Percentiles rank a stretch among this genome's conserved stretches.
These are phyloP conservation scores for Amanita pseudoporphyria DNA, from an alignment of 768 basidiomycete genomes.

Conservation along the genomic window DNA sequence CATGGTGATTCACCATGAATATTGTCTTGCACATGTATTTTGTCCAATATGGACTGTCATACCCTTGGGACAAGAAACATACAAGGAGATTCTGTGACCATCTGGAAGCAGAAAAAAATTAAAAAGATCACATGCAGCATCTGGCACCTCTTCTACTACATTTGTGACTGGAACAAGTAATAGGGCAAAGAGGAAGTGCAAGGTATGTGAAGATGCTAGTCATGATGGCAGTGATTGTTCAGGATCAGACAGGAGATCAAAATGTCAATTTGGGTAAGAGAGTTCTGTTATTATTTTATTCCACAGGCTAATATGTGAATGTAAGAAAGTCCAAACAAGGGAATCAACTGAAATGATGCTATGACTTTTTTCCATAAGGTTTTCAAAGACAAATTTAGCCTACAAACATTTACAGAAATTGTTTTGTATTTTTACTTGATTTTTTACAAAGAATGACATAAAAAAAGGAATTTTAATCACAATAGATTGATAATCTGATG, in stretches of 20 bases:
- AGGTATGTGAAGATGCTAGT: background rate
- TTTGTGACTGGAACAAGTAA: background rate
- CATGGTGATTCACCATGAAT: no score
- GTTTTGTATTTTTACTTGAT: background rate
- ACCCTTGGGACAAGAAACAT: no score
- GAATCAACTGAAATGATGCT: background rate
- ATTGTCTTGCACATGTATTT: no score
- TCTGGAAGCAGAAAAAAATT: conserved; percentile 23
- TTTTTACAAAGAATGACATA: background rate
- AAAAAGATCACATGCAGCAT: conserved; percentile 11
- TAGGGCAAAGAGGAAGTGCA: background rate
- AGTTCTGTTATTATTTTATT: background rate
- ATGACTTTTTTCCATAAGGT: background rate
- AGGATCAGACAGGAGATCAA: background rate
- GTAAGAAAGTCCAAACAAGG: background rate
- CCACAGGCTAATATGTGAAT: background rate
- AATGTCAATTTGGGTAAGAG: background rate
- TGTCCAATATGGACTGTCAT: no score
- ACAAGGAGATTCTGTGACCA: no score
- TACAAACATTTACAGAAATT: background rate
- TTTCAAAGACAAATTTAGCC: background rate
- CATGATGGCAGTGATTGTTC: background rate
- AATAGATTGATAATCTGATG: background rate
- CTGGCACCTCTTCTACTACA: background rate
- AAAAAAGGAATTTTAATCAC: background rate